Evolutionary conservation across 306 rosid species (phyloP).

Genomic region (Acacia melanoxylon): DNA sequence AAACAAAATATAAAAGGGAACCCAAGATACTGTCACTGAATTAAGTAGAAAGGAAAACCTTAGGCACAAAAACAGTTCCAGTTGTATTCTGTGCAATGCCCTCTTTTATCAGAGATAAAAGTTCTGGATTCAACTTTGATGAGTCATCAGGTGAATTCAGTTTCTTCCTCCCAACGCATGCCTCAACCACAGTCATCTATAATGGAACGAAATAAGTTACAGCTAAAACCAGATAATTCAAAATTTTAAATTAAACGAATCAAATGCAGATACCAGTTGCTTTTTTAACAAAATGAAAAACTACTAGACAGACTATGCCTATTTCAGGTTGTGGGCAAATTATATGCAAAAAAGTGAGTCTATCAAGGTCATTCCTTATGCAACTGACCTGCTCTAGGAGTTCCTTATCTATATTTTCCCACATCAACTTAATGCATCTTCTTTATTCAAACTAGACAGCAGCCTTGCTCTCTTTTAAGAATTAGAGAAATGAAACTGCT

Average conservation of each 20-base stretch:
- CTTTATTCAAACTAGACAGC: slow-evolving; percentile 18
- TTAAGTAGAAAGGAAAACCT: slow-evolving; percentile 48
- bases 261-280: slow-evolving; percentile 17
- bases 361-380: slow-evolving; percentile 28
- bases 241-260: slow-evolving; percentile 14
- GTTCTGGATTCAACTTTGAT: slow-evolving; percentile 49
- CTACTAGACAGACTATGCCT: slow-evolving; percentile 18
- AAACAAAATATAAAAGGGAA: slow-evolving; percentile 28
- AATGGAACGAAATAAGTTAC: slow-evolving; percentile 22
- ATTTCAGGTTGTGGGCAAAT: not conserved
- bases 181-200: slow-evolving; percentile 97
- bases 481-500: slow-evolving; percentile 21
- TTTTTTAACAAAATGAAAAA: slow-evolving; percentile 19
- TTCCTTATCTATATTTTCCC: slow-evolving; percentile 22
- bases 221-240: slow-evolving; percentile 6
- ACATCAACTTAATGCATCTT: slow-evolving; percentile 16
- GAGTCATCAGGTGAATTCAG: slow-evolving; percentile 58
- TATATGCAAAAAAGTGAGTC: not conserved
- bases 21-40: slow-evolving; percentile 13
- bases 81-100: slow-evolving; percentile 85
- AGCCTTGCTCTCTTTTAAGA: slow-evolving; percentile 18
- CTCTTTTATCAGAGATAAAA: slow-evolving; percentile 64
- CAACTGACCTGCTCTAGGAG: slow-evolving; percentile 10
- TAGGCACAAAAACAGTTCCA: slow-evolving; percentile 79
- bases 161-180: slow-evolving; percentile 65